Percentiles rank a stretch among this genome's conserved stretches.
These are phyloP conservation scores for Flaveria linearis DNA, from an alignment of 129 eudicot genomes.

Conservation along the genomic window DNA sequence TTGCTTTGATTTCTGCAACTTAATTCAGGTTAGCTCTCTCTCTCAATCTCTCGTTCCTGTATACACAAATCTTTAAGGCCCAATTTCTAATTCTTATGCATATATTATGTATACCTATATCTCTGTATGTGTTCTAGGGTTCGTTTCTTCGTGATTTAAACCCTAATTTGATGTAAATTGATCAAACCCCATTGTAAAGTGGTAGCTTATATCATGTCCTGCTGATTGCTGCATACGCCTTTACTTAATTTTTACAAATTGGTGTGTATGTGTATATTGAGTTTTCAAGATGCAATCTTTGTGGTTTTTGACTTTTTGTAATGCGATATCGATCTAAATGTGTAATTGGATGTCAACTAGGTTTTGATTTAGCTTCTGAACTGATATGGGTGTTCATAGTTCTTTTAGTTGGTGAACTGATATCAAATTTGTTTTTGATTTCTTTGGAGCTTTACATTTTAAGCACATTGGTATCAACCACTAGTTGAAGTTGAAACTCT, in stretches of 20 bases:
- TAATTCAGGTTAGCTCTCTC: slow-evolving; percentile 8
- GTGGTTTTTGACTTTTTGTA: too few relatives aligned
- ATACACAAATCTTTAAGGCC: not conserved
- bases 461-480: not conserved
- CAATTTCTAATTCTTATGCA: not conserved
- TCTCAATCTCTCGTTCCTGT: not conserved
- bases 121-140: not conserved
- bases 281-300: too few relatives aligned
- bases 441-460: not conserved
- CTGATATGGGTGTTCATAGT: not conserved
- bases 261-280: too few relatives aligned
- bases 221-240: not conserved
- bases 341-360: not conserved
- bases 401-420: not conserved
- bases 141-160: not conserved
- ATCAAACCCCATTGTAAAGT: not conserved
- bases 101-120: not conserved
- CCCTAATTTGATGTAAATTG: slow-evolving; percentile 10
- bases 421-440: not conserved
- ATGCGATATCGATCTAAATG: too few relatives aligned
- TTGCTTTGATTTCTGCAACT: slow-evolving; percentile 8
- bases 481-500: not conserved
- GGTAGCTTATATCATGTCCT: not conserved
- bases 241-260: not conserved
- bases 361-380: not conserved